These are phyloP conservation scores for Yamadazyma dendronema DNA, from an alignment of 1,139 yeast genomes.

Conservation along the genomic window DNA sequence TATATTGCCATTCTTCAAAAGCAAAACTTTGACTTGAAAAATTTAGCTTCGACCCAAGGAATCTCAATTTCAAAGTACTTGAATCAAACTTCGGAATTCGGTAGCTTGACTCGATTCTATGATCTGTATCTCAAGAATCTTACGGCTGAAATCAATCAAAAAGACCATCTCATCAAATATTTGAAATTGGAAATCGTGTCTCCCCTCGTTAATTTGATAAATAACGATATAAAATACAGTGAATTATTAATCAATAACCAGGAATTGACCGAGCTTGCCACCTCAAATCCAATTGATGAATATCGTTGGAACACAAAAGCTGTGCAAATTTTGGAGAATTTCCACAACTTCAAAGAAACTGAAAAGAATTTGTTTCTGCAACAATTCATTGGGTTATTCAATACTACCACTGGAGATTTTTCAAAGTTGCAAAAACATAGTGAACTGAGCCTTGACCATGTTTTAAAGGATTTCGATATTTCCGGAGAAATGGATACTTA, in stretches of 20 bases:
- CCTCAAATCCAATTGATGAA: conserved; percentile 30
- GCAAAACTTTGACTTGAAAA: conserved; percentile 51
- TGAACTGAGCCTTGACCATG: conserved; percentile 66
- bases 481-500: conserved; percentile 40
- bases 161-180: conserved; percentile 49
- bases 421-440: conserved; percentile 34
- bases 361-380: conserved; percentile 70
- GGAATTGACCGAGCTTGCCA: conserved; percentile 39
- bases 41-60: conserved; percentile 37
- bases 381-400: conserved; percentile 66
- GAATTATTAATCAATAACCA: conserved; percentile 42
- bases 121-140: conserved; percentile 51
- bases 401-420: conserved; percentile 52
- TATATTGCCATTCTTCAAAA: conserved; percentile 48
- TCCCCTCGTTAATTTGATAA: conserved; percentile 52
- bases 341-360: conserved; percentile 69
- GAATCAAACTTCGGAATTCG: conserved; percentile 44
- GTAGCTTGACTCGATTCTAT: conserved; percentile 59
- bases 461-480: conserved; percentile 47
- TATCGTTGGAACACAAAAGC: conserved; percentile 74
- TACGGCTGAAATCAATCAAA: conserved; percentile 51
- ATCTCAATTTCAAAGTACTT: conserved; percentile 18
- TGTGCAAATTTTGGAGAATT: conserved; percentile 71
- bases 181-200: conserved; percentile 56
- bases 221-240: conserved; percentile 50